Base-by-base conservation (phyloP, 177 flowering plant species). In the Vitis hybrid region DNA sequence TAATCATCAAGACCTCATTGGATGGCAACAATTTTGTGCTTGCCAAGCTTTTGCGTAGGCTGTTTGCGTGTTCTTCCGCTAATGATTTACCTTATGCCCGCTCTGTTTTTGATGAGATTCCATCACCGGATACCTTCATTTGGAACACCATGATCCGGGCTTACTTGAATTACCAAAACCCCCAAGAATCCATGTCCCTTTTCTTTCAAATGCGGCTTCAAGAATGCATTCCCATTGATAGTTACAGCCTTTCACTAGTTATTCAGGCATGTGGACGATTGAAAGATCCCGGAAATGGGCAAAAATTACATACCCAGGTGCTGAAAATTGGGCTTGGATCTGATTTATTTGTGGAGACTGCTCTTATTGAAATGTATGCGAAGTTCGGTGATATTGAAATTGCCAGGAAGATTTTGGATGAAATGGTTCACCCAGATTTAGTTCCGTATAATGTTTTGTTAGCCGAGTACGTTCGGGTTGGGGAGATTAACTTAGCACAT, bases 261-360 rank as follows among this genome's bases (percentile, higher is more conserved):
- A 56, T 83, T 72, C 83, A 77, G 62, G 81, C 84, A 2, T 77
- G 76, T 63, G 87, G 80, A 16, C 70, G 79, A 55, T 65, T 64
- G 8, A 4, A 7, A 1, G 68, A 75, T 46, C 56, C 3, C 3
- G 3, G n/a, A 30, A 49, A 67, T 27, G 81, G 79, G 60, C 10
- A 9, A 62, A 70, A 30, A 40, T 21, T 79, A 15, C 84, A 81
- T 72, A 32, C 78, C 65, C 75, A 66, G 55, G 79, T 74, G 50
- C 57, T 75, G 48, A 83, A 77, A 81, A 65, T 48, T 30, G 86
- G 80, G 57, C 74, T 81, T 65, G 69, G 70, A 52, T 71, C 46
- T 52, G 83, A 85, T 78, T 62, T 85, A 75, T 85, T 80, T 68
- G 76, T 85, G 66, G 74, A 74, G 32, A 81, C 81, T 3, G 81